Conservation (phyloP, 169 alveolate species). For the Plasmodium relictum region DNA sequence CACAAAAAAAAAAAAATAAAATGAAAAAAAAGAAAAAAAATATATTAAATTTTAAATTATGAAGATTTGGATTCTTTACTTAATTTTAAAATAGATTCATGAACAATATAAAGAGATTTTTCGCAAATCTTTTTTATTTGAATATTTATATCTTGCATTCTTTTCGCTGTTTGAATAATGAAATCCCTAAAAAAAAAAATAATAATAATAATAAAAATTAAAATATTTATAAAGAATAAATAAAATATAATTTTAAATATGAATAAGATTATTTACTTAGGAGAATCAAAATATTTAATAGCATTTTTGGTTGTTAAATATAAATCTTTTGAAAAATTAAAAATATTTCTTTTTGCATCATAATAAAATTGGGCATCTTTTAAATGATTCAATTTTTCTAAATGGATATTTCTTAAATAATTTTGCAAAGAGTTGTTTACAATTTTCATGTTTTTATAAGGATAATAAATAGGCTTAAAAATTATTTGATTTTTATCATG, state of each 20-base stretch:
- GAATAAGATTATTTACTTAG: conserved; percentile 30
- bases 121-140: conserved; percentile 75
- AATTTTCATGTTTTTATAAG: conserved; percentile 61
- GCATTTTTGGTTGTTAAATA: conserved; percentile 72
- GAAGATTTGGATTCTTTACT: conserved; percentile 60
- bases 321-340: conserved; percentile 62
- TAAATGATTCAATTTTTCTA: conserved; percentile 52
- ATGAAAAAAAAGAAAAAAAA: not conserved
- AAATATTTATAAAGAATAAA: not conserved
- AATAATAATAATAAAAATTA: not conserved
- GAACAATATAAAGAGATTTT: conserved; percentile 44
- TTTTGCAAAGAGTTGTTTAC: conserved; percentile 37
- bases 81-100: conserved; percentile 45
- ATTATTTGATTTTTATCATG: conserved; percentile 45
- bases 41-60: not conserved
- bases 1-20: not conserved
- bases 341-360: conserved; percentile 44
- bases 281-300: conserved; percentile 70
- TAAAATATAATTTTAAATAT: not conserved
- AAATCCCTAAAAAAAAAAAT: conserved; percentile 58
- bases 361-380: conserved; percentile 59
- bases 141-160: conserved; percentile 66
- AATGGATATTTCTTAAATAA: conserved; percentile 42
- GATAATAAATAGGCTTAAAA: conserved; percentile 64
- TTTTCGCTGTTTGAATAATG: conserved; percentile 55